Evolutionary conservation across 2,329 filamentous ascomycete species (phyloP), one percentile per base, ranked within the genome.

Genomic region (Ceratocystis cacaofunesta): DNA sequence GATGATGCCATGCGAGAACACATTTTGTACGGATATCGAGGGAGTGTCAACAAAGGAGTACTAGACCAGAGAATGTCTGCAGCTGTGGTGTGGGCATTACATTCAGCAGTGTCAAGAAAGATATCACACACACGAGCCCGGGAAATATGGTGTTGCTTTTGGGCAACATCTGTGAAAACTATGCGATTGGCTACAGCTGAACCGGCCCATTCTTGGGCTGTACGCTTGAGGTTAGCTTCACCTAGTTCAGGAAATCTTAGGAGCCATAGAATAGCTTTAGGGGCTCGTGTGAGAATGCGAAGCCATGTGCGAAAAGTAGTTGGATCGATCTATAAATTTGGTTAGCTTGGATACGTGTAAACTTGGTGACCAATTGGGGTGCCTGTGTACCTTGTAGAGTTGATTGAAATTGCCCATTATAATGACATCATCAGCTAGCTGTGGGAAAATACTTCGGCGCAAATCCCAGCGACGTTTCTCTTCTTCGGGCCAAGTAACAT

Each of bases 391-490:
- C 85, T 99, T 99, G 78, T 99, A 99, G 41, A 99, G 79, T 74
- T 99, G 94, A 73, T 99, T 99, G 76, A 99, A 99, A 75, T 99
- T 99, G 5, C 90, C 94, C 67, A 99, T 81, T 70, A 99, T 96
- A 71, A 99, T 85, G 22, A 85, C 83, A 73, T 96, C 87, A 71
- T 97, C 88, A 2, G 85, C 78, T 12, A 99, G 78, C 19, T 82
- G 80, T 0, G 94, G 94, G 71, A 99, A 99, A 48, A 99, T 76
- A 70, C 95, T 86, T 72, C 92, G 95, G 36, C 94, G 87, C 91
- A 97, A 96, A 69, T 83, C 81, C 92, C 94, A 97, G 68, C 94
- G 82, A 66, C 87, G 82, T 25, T 77, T 76, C 73, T 92, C 88
- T 75, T 97, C 92, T 65, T 90, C 85, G 66, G 88, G 83, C 94